phyloP scores from a whole-genome alignment of 257 asterid species.

The Fraxinus excelsior region DNA sequence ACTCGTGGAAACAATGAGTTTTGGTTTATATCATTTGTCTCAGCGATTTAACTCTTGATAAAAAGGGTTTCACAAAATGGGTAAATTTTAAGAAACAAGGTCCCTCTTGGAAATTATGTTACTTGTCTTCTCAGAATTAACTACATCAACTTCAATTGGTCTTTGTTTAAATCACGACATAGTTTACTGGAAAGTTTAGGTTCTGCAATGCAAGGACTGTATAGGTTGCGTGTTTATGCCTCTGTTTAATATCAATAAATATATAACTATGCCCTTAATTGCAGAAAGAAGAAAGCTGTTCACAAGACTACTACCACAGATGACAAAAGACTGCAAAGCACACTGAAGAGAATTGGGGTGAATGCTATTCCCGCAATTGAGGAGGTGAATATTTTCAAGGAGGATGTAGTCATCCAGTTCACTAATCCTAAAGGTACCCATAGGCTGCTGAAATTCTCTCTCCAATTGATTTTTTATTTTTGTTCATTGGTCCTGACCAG shows the following conservation, averaged over 20 bases:
- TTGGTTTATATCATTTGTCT: neutral
- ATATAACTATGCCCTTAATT: neutral
- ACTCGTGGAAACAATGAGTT: neutral
- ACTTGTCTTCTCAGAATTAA: neutral
- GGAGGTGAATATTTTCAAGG: slow-evolving; percentile 76
- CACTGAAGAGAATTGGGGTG: slow-evolving; percentile 75
- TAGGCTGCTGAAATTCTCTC: neutral
- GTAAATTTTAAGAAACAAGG: neutral
- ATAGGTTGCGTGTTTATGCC: neutral
- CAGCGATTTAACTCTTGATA: neutral
- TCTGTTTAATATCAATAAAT: neutral
- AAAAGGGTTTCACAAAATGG: neutral
- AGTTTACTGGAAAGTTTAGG: neutral
- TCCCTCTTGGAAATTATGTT: neutral
- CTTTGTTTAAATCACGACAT: neutral
- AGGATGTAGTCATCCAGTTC: slow-evolving; percentile 72
- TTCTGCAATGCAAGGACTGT: neutral
- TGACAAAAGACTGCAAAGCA: slow-evolving; percentile 75
- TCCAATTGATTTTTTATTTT: neutral
- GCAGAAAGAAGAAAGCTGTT: slow-evolving; percentile 77
- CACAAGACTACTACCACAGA: slow-evolving; percentile 80
- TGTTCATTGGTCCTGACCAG: slow-evolving; percentile 7
- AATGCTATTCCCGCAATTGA: slow-evolving; percentile 73
- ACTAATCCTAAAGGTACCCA: slow-evolving; percentile 56
- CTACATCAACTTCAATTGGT: neutral